These are phyloP conservation scores for Phaffia rhodozyma DNA, from an alignment of 1,284 basidiomycete genomes.

Conservation along the genomic window DNA sequence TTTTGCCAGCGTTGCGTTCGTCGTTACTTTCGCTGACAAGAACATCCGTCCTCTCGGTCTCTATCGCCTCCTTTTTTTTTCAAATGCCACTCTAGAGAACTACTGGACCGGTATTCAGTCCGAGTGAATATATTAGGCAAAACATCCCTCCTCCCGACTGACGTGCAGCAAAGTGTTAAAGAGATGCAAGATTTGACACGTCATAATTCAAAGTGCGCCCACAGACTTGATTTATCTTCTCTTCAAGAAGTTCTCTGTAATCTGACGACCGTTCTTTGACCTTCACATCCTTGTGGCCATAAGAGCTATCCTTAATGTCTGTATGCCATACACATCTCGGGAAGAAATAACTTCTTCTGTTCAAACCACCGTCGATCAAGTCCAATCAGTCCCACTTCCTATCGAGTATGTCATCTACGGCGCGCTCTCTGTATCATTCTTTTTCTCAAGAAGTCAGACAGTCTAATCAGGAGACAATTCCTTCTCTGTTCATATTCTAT, in stretches of 20 bases:
- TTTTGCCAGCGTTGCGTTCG: not conserved
- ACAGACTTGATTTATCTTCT: slow-evolving; percentile 22
- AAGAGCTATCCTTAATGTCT: slow-evolving; percentile 84
- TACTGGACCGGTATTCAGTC: slow-evolving; percentile 69
- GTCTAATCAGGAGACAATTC: too few relatives aligned
- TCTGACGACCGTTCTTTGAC: not conserved
- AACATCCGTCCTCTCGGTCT: not conserved
- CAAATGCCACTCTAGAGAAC: slow-evolving; percentile 41
- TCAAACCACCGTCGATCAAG: slow-evolving; percentile 11
- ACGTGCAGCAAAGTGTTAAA: slow-evolving; percentile 56
- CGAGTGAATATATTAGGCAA: slow-evolving; percentile 74
- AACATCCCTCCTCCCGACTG: slow-evolving; percentile 58
- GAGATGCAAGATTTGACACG: slow-evolving; percentile 71
- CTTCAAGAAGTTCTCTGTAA: not conserved
- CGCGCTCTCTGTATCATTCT: not conserved
- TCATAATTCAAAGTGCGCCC: slow-evolving; percentile 51
- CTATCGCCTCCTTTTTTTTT: not conserved
- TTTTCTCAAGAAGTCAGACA: too few relatives aligned
- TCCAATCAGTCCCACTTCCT: not conserved
- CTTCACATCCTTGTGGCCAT: not conserved
- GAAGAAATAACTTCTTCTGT: slow-evolving; percentile 67
- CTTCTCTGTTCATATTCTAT: slow-evolving; percentile 15
- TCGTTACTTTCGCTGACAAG: not conserved
- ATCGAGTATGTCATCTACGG: slow-evolving; percentile 3
- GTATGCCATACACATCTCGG: slow-evolving; percentile 83